Evolutionary conservation across 73 alveolate species (phyloP).

Genomic region (Breviolum minutum): DNA sequence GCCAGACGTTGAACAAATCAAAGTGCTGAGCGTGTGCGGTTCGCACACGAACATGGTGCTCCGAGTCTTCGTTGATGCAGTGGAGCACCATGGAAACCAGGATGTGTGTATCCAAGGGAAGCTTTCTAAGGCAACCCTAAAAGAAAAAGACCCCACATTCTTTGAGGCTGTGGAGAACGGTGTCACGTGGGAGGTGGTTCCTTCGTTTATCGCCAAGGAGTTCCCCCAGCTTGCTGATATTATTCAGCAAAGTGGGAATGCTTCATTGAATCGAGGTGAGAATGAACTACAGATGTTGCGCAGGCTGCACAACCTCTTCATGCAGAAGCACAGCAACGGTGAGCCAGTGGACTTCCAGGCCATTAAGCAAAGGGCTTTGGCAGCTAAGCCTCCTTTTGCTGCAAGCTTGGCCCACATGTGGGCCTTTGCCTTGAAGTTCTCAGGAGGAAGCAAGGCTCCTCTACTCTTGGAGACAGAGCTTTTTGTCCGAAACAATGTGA

Average conservation of each 20-base stretch:
- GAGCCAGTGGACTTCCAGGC: background rate
- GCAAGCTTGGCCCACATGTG: background rate
- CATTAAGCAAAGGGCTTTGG: background rate
- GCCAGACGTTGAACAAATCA: background rate
- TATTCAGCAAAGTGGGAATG: background rate
- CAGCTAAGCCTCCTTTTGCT: background rate
- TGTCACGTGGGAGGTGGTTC: background rate
- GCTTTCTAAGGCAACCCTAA: background rate
- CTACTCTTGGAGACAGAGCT: background rate
- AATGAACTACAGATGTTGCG: conserved; percentile 4
- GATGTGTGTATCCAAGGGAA: background rate
- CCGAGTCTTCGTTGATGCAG: background rate
- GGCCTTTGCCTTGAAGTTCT: background rate
- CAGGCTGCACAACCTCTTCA: background rate
- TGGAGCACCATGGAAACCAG: background rate
- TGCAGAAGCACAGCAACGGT: background rate
- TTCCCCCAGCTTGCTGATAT: background rate
- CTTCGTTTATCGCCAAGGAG: background rate
- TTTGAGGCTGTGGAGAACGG: background rate
- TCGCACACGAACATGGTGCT: background rate
- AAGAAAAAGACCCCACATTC: background rate
- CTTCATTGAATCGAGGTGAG: background rate
- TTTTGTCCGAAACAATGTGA: background rate
- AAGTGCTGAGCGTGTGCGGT: background rate
- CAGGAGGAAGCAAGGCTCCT: background rate